Conservation (phyloP, 176 grass and related monocot genomes). For the Avena atlantica region DNA sequence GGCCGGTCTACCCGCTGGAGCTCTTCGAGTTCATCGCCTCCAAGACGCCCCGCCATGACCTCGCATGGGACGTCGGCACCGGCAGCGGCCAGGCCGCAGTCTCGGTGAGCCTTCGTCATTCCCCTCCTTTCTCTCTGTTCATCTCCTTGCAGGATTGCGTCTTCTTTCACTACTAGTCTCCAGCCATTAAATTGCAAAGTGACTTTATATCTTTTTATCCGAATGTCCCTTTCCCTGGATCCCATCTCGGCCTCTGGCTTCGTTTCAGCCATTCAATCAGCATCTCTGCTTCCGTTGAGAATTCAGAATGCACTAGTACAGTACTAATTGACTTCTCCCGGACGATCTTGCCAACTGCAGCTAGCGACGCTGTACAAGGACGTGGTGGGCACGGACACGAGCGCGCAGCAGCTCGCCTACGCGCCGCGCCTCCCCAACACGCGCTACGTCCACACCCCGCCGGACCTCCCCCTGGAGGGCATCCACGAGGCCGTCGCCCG, state of each 20-base stretch:
- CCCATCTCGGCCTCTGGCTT: background rate
- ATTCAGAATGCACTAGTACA: background rate
- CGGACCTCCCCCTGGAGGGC: constrained; percentile 28
- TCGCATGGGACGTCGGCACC: constrained; percentile 94
- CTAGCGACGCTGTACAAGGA: constrained; percentile 63
- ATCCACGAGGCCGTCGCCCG: constrained; percentile 56
- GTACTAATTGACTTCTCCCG: background rate
- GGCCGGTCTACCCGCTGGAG: constrained; percentile 76
- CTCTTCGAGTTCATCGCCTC: constrained; percentile 80
- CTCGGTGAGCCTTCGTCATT: constrained; percentile 18
- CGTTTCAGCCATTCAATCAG: background rate
- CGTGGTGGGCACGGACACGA: constrained; percentile 89
- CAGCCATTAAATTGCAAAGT: background rate
- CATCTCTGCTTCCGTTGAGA: background rate
- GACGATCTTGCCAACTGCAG: background rate
- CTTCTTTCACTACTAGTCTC: background rate
- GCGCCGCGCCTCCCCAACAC: constrained; percentile 58
- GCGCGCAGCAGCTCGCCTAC: constrained; percentile 70
- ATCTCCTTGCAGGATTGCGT: background rate
- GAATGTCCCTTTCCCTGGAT: background rate
- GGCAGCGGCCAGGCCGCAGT: constrained; percentile 85
- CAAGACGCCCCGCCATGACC: constrained; percentile 60
- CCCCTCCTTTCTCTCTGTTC: background rate
- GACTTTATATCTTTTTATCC: background rate
- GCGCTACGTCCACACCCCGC: constrained; percentile 62